phyloP scores from a whole-genome alignment of 805 yeast genomes.

The Metschnikowia vanudenii region DNA sequence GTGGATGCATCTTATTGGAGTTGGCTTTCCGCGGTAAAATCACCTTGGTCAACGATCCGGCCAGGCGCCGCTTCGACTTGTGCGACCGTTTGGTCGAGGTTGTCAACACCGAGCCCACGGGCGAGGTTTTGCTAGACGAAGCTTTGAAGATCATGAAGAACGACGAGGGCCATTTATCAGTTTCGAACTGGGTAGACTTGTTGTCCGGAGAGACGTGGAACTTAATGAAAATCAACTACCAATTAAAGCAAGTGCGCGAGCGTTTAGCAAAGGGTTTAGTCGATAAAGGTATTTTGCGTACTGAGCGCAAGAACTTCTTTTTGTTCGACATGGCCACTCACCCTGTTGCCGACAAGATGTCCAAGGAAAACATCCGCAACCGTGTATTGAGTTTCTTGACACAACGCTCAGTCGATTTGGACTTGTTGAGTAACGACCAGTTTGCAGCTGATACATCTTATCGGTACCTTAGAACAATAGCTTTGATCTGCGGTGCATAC shows the following conservation, averaged over 20 bases:
- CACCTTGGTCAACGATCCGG: slow-evolving; percentile 86
- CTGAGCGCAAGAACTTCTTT: slow-evolving; percentile 92
- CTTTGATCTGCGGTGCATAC: slow-evolving; percentile 83
- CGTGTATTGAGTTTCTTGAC: slow-evolving; percentile 71
- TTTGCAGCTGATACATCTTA: slow-evolving; percentile 69
- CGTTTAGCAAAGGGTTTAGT: slow-evolving; percentile 94
- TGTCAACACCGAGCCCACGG: slow-evolving; percentile 81
- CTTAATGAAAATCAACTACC: slow-evolving; percentile 88
- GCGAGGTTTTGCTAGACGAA: slow-evolving; percentile 93
- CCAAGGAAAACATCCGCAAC: slow-evolving; percentile 77
- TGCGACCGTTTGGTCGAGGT: slow-evolving; percentile 87
- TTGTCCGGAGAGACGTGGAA: slow-evolving; percentile 98
- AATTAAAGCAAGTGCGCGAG: slow-evolving; percentile 95
- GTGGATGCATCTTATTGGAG: slow-evolving; percentile 92
- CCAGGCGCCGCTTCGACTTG: slow-evolving; percentile 83
- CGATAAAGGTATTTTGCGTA: slow-evolving; percentile 93
- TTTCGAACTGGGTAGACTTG: slow-evolving; percentile 90
- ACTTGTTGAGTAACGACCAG: slow-evolving; percentile 44
- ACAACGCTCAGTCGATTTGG: slow-evolving; percentile 61
- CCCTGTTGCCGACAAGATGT: slow-evolving; percentile 82
- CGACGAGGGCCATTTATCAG: slow-evolving; percentile 74
- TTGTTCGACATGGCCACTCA: slow-evolving; percentile 98
- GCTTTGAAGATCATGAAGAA: slow-evolving; percentile 85
- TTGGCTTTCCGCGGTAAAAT: slow-evolving; percentile 89
- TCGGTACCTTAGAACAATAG: slow-evolving; percentile 71